Evolutionary conservation across 176 grass and related monocot genomes (phyloP).

Genomic region (Triticum urartu): DNA sequence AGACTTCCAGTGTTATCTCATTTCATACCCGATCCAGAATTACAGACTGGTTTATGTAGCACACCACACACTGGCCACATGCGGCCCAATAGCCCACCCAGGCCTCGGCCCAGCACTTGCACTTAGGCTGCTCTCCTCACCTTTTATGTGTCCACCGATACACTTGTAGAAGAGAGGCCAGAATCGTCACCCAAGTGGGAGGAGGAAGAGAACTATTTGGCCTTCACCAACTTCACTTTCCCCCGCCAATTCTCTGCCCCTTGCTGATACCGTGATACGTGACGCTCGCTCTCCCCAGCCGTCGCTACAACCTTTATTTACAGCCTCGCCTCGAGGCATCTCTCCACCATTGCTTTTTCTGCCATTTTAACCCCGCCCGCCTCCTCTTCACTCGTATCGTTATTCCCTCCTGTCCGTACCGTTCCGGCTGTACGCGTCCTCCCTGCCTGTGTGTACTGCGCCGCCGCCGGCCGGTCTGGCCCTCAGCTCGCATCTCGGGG

Average conservation of each 20-base stretch:
- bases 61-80: too few relatives aligned
- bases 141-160: too few relatives aligned
- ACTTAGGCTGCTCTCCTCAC: too few relatives aligned
- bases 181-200: not conserved
- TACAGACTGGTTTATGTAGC: too few relatives aligned
- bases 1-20: too few relatives aligned
- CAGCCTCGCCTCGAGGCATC: not conserved
- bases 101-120: too few relatives aligned
- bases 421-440: not conserved
- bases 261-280: not conserved
- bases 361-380: not conserved
- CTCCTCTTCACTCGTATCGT: not conserved
- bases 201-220: slow-evolving; percentile 32
- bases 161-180: not conserved
- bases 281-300: not conserved
- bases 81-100: too few relatives aligned
- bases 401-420: not conserved
- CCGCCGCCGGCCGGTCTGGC: not conserved
- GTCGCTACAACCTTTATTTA: slow-evolving; percentile 33
- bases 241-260: not conserved
- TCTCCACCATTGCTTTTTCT: slow-evolving; percentile 25
- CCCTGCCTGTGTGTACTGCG: not conserved
- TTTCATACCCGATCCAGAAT: too few relatives aligned
- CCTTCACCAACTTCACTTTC: slow-evolving; percentile 1
- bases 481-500: not conserved